These are phyloP conservation scores for Podospora sp. DNA, from an alignment of 495 filamentous ascomycete species.

Conservation along the genomic window DNA sequence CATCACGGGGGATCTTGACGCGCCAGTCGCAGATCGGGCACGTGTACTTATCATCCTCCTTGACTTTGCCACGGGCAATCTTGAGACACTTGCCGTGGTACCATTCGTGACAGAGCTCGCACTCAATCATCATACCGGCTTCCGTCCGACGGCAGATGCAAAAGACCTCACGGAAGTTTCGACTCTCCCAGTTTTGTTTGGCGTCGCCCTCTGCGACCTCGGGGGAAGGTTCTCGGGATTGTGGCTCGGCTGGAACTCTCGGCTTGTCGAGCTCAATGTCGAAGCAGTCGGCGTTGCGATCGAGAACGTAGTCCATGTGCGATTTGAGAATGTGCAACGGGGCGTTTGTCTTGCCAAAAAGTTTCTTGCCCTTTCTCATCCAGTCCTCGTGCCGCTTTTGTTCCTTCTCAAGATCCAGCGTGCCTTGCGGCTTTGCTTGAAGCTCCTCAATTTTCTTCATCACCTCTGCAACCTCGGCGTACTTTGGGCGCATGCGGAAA, in stretches of 20 bases:
- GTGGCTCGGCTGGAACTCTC: slow-evolving; percentile 86
- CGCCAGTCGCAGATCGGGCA: slow-evolving; percentile 98
- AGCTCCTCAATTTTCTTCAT: slow-evolving; percentile 84
- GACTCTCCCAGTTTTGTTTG: slow-evolving; percentile 48
- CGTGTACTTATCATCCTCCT: slow-evolving; percentile 97
- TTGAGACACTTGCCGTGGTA: slow-evolving; percentile 99
- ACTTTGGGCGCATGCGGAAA: slow-evolving; percentile 79
- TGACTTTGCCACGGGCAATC: slow-evolving; percentile 95
- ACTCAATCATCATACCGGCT: slow-evolving; percentile 99
- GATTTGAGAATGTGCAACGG: slow-evolving; percentile 90
- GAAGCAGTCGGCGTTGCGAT: slow-evolving; percentile 88
- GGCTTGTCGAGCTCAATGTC: slow-evolving; percentile 83
- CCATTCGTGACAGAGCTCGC: slow-evolving; percentile 97
- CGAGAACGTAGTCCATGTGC: slow-evolving; percentile 92
- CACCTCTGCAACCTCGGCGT: slow-evolving; percentile 86
- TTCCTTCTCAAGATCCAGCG: slow-evolving; percentile 90
- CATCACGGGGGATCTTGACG: slow-evolving; percentile 97
- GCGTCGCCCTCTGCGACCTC: slow-evolving; percentile 53
- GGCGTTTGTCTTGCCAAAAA: slow-evolving; percentile 98
- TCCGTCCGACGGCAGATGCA: slow-evolving; percentile 94
- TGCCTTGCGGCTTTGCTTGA: slow-evolving; percentile 87
- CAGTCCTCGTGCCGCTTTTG: slow-evolving; percentile 97
- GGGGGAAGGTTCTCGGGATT: slow-evolving; percentile 82
- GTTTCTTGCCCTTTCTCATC: slow-evolving; percentile 98
- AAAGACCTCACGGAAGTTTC: slow-evolving; percentile 76